phyloP scores from a whole-genome alignment of 352 stramenopile species.

The Phytophthora quininea region DNA sequence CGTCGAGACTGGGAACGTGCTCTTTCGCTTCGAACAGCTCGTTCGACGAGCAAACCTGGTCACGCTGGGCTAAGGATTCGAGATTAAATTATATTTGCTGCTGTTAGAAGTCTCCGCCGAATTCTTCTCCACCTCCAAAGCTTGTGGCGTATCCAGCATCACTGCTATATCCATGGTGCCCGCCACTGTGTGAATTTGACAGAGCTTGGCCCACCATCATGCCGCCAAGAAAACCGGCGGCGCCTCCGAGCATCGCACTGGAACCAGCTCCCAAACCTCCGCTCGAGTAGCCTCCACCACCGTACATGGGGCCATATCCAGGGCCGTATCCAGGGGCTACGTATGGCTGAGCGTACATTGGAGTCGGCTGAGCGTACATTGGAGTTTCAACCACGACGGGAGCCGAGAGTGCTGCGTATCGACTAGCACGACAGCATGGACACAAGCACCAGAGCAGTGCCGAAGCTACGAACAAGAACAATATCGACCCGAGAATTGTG shows the following conservation, averaged over 20 bases:
- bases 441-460: slow-evolving; percentile 35
- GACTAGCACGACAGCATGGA: slow-evolving; percentile 27
- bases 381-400: slow-evolving; percentile 22
- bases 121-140: slow-evolving; percentile 32
- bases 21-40: slow-evolving; percentile 54
- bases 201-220: slow-evolving; percentile 29
- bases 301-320: slow-evolving; percentile 22
- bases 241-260: slow-evolving; percentile 33
- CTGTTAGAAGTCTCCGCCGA: slow-evolving; percentile 37
- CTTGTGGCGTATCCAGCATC: slow-evolving; percentile 5
- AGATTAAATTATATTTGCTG: too few relatives aligned
- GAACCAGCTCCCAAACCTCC: slow-evolving; percentile 30
- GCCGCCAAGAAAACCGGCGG: slow-evolving; percentile 30
- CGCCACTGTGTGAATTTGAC: slow-evolving; percentile 9
- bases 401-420: slow-evolving; percentile 19
- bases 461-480: slow-evolving; percentile 15
- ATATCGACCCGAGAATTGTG: slow-evolving; percentile 16
- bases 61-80: slow-evolving; percentile 19
- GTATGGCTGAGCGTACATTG: slow-evolving; percentile 17
- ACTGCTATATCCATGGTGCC: slow-evolving; percentile 16
- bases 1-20: slow-evolving; percentile 43
- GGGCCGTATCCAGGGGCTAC: slow-evolving; percentile 7
- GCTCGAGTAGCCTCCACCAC: slow-evolving; percentile 21
- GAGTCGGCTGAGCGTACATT: slow-evolving; percentile 16
- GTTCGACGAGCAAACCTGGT: slow-evolving; percentile 39